A percentile compares a stretch with the other conserved stretches of the same genome.
Conservation (phyloP, 2,329 filamentous ascomycete species). For the Metarhizium brunneum region DNA sequence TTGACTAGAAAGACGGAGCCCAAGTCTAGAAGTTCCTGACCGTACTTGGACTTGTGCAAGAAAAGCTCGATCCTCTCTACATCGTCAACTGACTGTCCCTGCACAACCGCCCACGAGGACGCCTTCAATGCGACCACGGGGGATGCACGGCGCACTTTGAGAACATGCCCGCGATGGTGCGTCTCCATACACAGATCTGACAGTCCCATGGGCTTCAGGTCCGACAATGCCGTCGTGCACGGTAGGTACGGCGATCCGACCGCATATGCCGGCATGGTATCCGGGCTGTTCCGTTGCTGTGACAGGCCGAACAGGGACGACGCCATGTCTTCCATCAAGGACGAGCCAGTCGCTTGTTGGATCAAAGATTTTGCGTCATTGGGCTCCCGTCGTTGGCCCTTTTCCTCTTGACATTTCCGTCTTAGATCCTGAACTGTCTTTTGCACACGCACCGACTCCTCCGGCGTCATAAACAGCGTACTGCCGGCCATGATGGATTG, state of each 20-base stretch:
- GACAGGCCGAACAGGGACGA: conserved; percentile 10
- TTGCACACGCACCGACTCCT: conserved; percentile 20
- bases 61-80: conserved; percentile 20
- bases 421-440: conserved; percentile 12
- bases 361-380: conserved; percentile 12
- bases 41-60: conserved; percentile 24
- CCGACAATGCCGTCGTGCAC: conserved; percentile 9
- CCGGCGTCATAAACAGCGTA: conserved; percentile 22
- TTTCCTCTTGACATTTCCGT: conserved; percentile 13
- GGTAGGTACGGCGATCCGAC: conserved; percentile 19
- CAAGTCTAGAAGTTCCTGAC: conserved; percentile 24
- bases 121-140: conserved; percentile 15
- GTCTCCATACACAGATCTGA: conserved; percentile 18
- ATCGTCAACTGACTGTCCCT: conserved; percentile 14
- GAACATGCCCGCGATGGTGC: conserved; percentile 18
- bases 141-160: conserved; percentile 18
- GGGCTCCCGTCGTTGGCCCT: conserved; percentile 11
- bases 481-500: not conserved
- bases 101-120: conserved; percentile 22
- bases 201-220: conserved; percentile 16
- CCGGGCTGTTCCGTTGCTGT: conserved; percentile 7
- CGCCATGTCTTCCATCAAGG: conserved; percentile 25
- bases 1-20: conserved; percentile 31
- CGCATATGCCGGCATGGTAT: conserved; percentile 18
- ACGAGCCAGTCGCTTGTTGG: conserved; percentile 17